Base-by-base conservation (phyloP, 2,329 filamentous ascomycete genomes). In the Peltaster fructicola region DNA sequence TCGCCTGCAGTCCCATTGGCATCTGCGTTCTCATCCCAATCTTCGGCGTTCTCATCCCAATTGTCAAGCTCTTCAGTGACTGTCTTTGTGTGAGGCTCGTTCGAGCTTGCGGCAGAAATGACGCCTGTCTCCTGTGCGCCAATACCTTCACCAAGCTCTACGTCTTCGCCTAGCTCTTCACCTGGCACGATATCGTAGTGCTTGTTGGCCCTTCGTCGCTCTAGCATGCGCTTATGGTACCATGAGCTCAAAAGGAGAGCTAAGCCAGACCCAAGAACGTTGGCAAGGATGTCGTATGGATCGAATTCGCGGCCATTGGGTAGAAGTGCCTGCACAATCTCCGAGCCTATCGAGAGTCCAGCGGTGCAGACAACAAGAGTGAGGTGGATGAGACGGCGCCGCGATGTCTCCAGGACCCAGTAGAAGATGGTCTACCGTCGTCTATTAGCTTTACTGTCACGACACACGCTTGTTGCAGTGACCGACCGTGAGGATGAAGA, bases 201-300 rank as follows among this genome's bases (percentile, higher is more conserved):
- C 44, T 77, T 77, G 27, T 68, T 69, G 43, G 69, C 60, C 31
- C 84, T 66, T 47, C 77, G 79, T 33, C 88, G 66, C 51, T 95
- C 85, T 18, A 95, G 59, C 82, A 95, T 95, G 30, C 88, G 74
- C 45, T 78, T 76, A 54, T 98, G 88, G 48, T 98, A 98, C 77
- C 79, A 85, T 29, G 71, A 73, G 48, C 79, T 90, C 11, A 91
- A 48, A 0, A 63, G 73, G 11, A 93, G 47, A 0, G 68, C 82
- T 1, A 61, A 56, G 8, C 77, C 52, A 35, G 77, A 85, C 20
- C 88, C 88, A 19, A 79, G 56, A 1, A 92, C 53, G 48, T 98
- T 98, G 44, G 84, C 82, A 26, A 81, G 59, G 33, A 98, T 79
- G 47, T 95, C 81, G 44, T 74, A 80, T 23, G 75, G 56, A 44